Base-by-base conservation (phyloP, 345 rosid species). In the Hibiscus trionum region DNA sequence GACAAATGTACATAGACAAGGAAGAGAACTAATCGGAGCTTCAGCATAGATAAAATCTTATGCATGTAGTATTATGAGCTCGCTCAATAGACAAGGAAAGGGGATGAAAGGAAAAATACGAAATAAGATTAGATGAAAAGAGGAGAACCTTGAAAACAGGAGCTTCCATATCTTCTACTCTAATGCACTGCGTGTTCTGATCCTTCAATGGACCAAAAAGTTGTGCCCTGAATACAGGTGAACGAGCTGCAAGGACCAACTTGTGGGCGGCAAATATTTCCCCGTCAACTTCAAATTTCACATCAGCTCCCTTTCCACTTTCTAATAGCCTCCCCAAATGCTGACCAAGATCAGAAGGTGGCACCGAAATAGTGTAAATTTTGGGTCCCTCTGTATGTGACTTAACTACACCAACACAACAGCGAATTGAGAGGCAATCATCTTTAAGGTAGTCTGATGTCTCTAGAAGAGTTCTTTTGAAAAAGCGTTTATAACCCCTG, bases 401-500 rank as follows among this genome's bases (percentile, higher is more conserved):
- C 84, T 81, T 87, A 73, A 90, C 96, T 68, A 88, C 93, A 11
- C 96, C 93, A 24, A 90, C 96, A 78, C 86, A 83, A 35, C 96
- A 88, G 72, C 85, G 74, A 17, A 90, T 84, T 73, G 79, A 75
- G 31, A 90, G 91, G 76, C 91, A 82, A 73, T 90, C 85, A 56
- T 88, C 93, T 76, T 88, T 90, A 14, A 90, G 76, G 80, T 73
- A 90, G 35, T 90, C 96, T 1, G 93, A 90, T 42, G 86, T 72
- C 80, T 86, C 96, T 29, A 90, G 72, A 64, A 78, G 78, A 64
- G 79, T 70, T 82, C 97, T 92, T 80, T 79, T 90, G 77, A 81
- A 92, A 82, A 90, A 92, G 17, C 92, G 90, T 61, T 90, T 90
- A 79, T 90, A 90, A 42, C 97, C 97, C 97, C 97, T 92, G 79